Evolutionary conservation across 768 basidiomycete species (phyloP), one percentile per base, ranked within the genome.

Genomic region (Naganishia vishniacii): DNA sequence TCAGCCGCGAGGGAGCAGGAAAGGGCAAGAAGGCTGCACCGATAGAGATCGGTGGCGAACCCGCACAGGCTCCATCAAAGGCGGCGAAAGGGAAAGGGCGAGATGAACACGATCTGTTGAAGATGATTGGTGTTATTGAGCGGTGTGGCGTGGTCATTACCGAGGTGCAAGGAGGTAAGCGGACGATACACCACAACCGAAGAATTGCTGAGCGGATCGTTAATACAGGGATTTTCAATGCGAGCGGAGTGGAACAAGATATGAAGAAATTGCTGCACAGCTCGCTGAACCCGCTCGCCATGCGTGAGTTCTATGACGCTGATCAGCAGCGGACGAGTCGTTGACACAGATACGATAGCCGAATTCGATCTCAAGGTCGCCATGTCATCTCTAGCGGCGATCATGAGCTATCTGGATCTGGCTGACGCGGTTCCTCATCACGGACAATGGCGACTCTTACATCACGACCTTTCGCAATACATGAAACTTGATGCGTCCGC

Each of bases 401-500:
- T 98, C 6, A 81, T 94, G 62, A 80, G 81, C 2, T 97, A 97
- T 74, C 83, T 98, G 0, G 82, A 84, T 16, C 85, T 99, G 4
- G 80, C 91, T 2, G 80, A 85, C 7, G 89, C 94, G 68, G 78
- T 85, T 5, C 81, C 85, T 2, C 91, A 93, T 70, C 85, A 87
- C 67, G 87, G 86, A 23, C 83, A 86, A 62, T 98, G 86, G 79
- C 84, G 82, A 15, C 82, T 99, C 13, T 83, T 83, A 41, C 88
- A 87, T 0, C 93, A 99, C 72, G 92, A 98, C 73, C 81, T 99
- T 0, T 84, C 88, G 1, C 92, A 89, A 72, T 98, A 87, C 77
- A 95, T 99, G 92, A 87, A 86, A 64, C 83, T 98, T 9, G 95
- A 99, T 74, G 91, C 95, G 1, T 94, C 91, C 67, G 94, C 95